Percentiles rank a stretch among this genome's conserved stretches.
Conservation (phyloP, 768 basidiomycete species). For the Lactifluus pinguis region DNA sequence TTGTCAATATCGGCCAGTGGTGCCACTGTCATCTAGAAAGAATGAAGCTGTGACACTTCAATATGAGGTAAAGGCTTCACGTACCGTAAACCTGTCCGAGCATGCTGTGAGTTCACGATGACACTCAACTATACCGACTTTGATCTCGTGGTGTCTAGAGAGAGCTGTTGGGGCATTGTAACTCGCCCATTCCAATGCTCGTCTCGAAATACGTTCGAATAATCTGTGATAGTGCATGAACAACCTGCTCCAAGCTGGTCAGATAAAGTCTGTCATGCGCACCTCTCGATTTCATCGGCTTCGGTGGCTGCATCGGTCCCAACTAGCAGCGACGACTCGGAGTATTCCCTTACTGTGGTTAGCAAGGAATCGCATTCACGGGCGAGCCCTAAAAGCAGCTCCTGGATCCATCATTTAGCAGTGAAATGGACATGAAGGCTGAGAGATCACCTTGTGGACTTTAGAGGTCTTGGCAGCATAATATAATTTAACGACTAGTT, state of each 20-base stretch:
- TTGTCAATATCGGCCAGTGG: background rate
- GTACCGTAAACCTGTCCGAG: constrained; percentile 31
- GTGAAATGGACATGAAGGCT: background rate
- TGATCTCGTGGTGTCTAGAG: constrained; percentile 32
- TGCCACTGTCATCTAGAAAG: background rate
- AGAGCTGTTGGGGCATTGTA: constrained; percentile 17
- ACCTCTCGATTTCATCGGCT: constrained; percentile 11
- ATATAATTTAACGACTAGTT: constrained; percentile 1
- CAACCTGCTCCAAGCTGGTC: background rate
- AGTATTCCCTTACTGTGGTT: constrained; percentile 1
- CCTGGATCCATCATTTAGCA: background rate
- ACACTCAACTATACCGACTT: constrained; percentile 32
- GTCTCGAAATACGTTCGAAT: background rate
- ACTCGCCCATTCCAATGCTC: background rate
- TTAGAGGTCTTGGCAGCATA: background rate
- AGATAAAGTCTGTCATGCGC: background rate
- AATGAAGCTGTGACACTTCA: background rate
- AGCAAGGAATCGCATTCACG: background rate
- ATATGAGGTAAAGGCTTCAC: constrained; percentile 1
- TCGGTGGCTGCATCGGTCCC: background rate
- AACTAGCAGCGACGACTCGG: background rate
- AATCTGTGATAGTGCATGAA: background rate
- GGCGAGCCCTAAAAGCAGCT: background rate
- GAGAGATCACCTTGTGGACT: constrained; percentile 1
- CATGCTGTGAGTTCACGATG: constrained; percentile 32